A percentile compares a stretch with the other conserved stretches of the same genome.
Conservation (phyloP, 352 stramenopile species). For the Aphanomyces invadans region DNA sequence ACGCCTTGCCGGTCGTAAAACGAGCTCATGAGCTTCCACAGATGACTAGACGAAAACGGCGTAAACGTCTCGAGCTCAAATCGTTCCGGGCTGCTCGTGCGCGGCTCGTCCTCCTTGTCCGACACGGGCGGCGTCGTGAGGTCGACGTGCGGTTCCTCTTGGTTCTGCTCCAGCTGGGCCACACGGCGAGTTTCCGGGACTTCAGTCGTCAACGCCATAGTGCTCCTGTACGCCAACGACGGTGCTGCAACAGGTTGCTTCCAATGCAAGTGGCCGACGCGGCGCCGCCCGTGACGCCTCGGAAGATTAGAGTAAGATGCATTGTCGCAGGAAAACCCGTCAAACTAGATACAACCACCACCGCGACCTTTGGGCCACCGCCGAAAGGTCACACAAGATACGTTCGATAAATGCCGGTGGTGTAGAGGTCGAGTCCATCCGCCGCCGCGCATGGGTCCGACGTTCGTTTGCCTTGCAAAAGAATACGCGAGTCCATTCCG, state of each 20-base stretch:
- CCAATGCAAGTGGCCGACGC: neutral
- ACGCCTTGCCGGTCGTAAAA: conserved; percentile 85
- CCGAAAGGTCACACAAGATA: neutral
- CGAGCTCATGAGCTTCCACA: conserved; percentile 94
- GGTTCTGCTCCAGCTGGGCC: neutral
- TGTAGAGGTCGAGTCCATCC: neutral
- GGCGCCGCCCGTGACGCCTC: neutral
- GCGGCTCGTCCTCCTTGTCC: conserved; percentile 50
- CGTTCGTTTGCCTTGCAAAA: no score
- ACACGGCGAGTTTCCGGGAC: neutral
- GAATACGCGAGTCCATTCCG: no score
- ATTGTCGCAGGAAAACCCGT: neutral
- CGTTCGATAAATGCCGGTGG: no score
- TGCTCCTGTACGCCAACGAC: no score
- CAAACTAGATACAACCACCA: neutral
- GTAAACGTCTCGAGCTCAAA: conserved; percentile 87
- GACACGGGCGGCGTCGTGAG: conserved; percentile 1
- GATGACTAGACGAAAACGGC: conserved; percentile 76
- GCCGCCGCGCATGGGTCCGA: no score
- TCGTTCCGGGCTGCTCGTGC: conserved; percentile 28
- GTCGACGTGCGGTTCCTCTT: neutral
- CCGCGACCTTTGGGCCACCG: neutral
- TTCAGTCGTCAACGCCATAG: neutral
- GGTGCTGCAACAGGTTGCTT: neutral
- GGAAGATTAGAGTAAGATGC: neutral